Conservation (phyloP, 257 asterid genomes). For the Ligustrum vulgare region DNA sequence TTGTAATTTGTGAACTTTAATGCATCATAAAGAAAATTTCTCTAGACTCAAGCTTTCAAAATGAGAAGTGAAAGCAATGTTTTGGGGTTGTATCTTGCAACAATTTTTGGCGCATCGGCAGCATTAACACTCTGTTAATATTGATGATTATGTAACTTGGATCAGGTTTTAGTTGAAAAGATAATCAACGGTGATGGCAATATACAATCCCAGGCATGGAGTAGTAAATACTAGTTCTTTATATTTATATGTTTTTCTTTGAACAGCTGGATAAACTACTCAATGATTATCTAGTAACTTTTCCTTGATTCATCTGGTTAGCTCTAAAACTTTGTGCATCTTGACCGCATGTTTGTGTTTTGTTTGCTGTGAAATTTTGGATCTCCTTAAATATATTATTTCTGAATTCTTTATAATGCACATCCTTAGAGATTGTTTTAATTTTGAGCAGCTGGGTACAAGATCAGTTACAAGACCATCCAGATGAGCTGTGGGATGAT, state of each 20-base stretch:
- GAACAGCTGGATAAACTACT: neutral
- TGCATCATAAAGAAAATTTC: neutral
- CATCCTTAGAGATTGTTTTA: conserved; percentile 14
- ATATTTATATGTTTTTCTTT: neutral
- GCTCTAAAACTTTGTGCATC: conserved; percentile 5
- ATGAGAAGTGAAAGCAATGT: neutral
- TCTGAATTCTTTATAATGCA: neutral
- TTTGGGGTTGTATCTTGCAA: neutral
- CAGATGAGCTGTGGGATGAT: conserved; percentile 99
- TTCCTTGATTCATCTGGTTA: neutral
- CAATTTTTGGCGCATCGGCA: neutral
- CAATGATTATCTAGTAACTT: neutral
- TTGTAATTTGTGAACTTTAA: neutral
- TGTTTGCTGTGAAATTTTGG: neutral
- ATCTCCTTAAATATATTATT: neutral
- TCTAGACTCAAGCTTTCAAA: neutral
- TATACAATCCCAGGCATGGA: neutral
- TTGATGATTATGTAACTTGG: neutral
- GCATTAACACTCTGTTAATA: neutral
- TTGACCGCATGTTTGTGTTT: neutral
- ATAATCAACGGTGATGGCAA: too few species aligned
- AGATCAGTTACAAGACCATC: conserved; percentile 74
- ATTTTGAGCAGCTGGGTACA: conserved; percentile 82
- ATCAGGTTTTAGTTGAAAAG: neutral
- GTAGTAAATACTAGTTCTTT: neutral